Evolutionary conservation across 768 basidiomycete species (phyloP).

Genomic region (Gelatoporia subvermispora): DNA sequence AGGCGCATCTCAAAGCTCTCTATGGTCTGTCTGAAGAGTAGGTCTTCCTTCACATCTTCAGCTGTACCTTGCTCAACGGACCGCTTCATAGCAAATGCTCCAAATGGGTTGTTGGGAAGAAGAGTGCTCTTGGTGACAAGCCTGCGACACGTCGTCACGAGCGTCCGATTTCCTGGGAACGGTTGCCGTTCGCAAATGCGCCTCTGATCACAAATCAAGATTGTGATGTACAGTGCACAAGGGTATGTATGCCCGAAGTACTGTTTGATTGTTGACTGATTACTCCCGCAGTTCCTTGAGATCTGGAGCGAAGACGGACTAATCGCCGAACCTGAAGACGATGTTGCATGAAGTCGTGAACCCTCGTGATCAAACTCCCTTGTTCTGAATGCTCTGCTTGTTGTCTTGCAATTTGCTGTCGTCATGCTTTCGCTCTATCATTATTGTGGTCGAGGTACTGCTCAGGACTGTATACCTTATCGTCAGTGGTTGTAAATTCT

Average conservation of each 20-base stretch:
- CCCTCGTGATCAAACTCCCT: neutral
- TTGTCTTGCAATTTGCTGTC: neutral
- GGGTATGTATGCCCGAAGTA: conserved; percentile 42
- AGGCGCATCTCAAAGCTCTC: conserved; percentile 74
- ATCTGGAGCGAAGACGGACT: conserved; percentile 83
- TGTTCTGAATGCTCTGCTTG: neutral
- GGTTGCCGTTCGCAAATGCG: conserved; percentile 60
- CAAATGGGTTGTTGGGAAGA: conserved; percentile 86
- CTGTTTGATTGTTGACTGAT: neutral
- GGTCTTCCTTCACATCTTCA: conserved; percentile 24
- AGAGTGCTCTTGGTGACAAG: conserved; percentile 84
- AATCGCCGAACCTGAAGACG: conserved; percentile 50
- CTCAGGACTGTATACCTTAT: too few species aligned
- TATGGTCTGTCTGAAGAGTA: conserved; percentile 93
- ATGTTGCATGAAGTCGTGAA: conserved; percentile 6
- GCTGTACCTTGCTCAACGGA: neutral
- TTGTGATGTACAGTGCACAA: conserved; percentile 51
- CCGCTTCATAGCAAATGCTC: conserved; percentile 68
- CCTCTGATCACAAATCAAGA: conserved; percentile 63
- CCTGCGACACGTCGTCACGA: conserved; percentile 62
- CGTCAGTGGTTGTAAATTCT: too few species aligned
- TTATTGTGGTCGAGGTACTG: neutral
- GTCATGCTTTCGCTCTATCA: neutral
- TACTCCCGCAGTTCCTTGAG: conserved; percentile 52
- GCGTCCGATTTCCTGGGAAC: conserved; percentile 63